Base-by-base conservation (phyloP, 2,329 filamentous ascomycete species). In the Diplodia corticola region DNA sequence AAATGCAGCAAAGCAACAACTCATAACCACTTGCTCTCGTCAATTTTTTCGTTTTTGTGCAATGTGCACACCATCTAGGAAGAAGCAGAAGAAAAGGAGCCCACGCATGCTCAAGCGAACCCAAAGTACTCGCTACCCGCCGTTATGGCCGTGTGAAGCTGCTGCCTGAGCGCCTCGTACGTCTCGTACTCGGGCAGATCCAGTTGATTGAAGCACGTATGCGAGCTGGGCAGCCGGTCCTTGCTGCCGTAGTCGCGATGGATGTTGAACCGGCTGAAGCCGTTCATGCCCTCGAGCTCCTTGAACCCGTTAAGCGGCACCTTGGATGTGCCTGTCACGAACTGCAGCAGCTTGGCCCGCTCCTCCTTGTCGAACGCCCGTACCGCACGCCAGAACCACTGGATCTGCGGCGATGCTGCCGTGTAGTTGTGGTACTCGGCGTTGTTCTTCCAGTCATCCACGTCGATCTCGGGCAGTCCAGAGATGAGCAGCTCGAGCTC, bases 361-460 rank as follows among this genome's bases (percentile, higher is more conserved):
- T 99, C 96, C 81, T 99, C 96, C 81, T 98, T 98, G 82, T 98
- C 96, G 75, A 97, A 99, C 4, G 93, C 97, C 72, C 95, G 89
- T 50, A 99, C 88, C 28, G 95, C 95, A 74, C 96, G 90, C 95
- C 95, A 99, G 87, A 99, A 99, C 95, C 95, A 99, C 78, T 98
- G 93, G 67, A 99, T 97, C 77, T 99, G 96, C 51, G 92, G 91
- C 3, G 95, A 97, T 0, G 93, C 94, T 35, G 92, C 90, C 4
- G 88, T 92, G 81, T 99, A 99, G 79, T 98, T 98, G 80, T 98
- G 94, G 73, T 99, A 98, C 76, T 99, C 96, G 2, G 94, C 96
- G 80, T 97, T 97, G 80, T 91, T 93, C 86, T 97, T 97, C 95
- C 95, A 99, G 80, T 99, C 95, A 74, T 99, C 95, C 48, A 98